Conservation (phyloP, 345 rosid genomes). For the Theobroma cacao region DNA sequence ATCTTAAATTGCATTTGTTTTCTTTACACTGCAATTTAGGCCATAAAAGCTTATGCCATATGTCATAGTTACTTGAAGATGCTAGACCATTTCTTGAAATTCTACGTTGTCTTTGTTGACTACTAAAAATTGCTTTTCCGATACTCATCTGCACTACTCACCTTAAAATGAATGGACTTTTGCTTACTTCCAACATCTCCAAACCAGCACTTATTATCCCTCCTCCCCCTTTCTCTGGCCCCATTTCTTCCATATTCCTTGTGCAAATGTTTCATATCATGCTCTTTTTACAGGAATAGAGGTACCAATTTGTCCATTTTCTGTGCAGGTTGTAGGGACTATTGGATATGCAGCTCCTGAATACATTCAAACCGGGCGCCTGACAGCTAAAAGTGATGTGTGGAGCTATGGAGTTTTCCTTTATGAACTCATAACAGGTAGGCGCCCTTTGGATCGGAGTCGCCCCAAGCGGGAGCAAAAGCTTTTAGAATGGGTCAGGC, state of each 20-base stretch:
- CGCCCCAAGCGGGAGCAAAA: constrained; percentile 86
- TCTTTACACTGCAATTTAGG: background rate
- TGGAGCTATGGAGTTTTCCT: constrained; percentile 93
- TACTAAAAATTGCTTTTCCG: background rate
- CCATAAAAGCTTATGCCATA: background rate
- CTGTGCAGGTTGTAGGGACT: constrained; percentile 77
- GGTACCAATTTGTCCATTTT: background rate
- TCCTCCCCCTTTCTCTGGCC: background rate
- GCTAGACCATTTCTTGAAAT: background rate
- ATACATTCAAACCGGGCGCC: constrained; percentile 80
- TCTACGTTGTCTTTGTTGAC: background rate
- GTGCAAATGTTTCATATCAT: background rate
- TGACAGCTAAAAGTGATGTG: constrained; percentile 77
- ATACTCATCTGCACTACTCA: background rate
- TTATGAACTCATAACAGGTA: constrained; percentile 88
- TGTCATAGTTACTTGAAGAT: background rate
- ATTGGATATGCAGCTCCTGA: constrained; percentile 98
- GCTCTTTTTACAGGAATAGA: background rate
- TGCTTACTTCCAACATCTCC: no score
- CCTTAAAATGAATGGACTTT: background rate
- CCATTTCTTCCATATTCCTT: background rate
- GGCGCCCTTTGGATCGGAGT: constrained; percentile 76
- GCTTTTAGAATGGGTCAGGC: constrained; percentile 89
- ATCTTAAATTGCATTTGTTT: background rate
- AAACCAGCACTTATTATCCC: no score